Evolutionary conservation across 257 asterid genomes (phyloP).

Genomic region (Solanum ahanhuiri): DNA sequence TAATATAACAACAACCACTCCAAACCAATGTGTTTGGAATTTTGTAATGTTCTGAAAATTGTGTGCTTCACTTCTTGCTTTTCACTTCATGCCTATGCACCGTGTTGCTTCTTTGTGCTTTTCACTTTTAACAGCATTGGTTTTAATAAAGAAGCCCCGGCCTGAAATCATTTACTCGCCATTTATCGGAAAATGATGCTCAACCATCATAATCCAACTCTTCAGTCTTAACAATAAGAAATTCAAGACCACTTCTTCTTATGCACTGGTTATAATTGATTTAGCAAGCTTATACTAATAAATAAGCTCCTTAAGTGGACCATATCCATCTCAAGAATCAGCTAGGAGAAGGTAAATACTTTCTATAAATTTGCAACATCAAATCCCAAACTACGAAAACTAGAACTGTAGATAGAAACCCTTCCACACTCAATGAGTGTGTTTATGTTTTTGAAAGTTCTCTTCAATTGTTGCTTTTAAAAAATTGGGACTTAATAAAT

Average conservation of each 20-base stretch:
- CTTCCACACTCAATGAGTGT: not conserved
- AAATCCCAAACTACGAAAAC: not conserved
- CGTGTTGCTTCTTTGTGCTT: not conserved
- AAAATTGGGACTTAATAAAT: not conserved
- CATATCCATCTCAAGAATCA: not conserved
- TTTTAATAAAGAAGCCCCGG: not conserved
- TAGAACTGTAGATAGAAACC: not conserved
- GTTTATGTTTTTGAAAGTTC: not conserved
- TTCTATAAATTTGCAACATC: not conserved
- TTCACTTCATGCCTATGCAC: not conserved
- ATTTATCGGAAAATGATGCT: not conserved
- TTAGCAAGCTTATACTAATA: not conserved
- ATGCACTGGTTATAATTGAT: not conserved
- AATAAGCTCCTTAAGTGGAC: not conserved
- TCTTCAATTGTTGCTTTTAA: not conserved
- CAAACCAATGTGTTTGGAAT: not conserved
- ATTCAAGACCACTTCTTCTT: not conserved
- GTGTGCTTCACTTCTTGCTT: not conserved
- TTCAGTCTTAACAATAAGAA: not conserved
- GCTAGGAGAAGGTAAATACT: not conserved
- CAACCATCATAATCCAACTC: not conserved
- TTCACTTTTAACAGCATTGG: not conserved
- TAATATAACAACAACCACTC: not conserved
- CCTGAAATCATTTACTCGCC: not conserved
- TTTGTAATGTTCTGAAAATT: not conserved